A percentile compares a stretch with the other conserved stretches of the same genome.
Conservation (phyloP, 768 basidiomycete genomes). For the Trametes cinnabarina region DNA sequence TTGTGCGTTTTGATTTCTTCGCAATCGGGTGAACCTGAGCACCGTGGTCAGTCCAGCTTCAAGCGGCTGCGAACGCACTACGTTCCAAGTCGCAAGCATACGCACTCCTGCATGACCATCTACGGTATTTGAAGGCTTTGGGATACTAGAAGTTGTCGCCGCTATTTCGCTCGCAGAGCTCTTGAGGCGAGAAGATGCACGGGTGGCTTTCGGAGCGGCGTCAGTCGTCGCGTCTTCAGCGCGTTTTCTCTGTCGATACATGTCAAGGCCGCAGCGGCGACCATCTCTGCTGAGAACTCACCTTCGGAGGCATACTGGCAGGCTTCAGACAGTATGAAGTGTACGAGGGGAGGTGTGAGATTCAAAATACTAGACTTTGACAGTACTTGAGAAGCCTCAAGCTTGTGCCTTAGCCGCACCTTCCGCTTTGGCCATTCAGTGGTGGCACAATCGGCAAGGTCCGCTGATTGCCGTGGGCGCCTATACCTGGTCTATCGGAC, state of each 20-base stretch:
- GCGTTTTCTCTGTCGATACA: constrained; percentile 54
- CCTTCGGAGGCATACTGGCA: constrained; percentile 25
- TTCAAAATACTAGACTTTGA: too few species aligned
- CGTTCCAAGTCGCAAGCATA: too few species aligned
- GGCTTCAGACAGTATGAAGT: background rate
- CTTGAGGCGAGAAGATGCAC: constrained; percentile 23
- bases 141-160: background rate
- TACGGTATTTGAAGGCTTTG: background rate
- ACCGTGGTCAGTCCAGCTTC: background rate
- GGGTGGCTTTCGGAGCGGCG: constrained; percentile 19
- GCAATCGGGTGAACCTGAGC: constrained; percentile 14
- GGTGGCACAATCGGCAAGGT: constrained; percentile 4
- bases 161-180: background rate
- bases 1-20: constrained; percentile 22
- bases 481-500: background rate
- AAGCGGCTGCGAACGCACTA: background rate
- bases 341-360: background rate
- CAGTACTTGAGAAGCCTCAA: background rate
- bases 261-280: too few species aligned
- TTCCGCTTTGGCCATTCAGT: background rate
- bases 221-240: constrained; percentile 21
- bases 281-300: constrained; percentile 8
- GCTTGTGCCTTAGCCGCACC: too few species aligned
- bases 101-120: background rate
- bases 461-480: constrained; percentile 1